Conservation (phyloP, 768 basidiomycete species). For the Mrakia blollopis region DNA sequence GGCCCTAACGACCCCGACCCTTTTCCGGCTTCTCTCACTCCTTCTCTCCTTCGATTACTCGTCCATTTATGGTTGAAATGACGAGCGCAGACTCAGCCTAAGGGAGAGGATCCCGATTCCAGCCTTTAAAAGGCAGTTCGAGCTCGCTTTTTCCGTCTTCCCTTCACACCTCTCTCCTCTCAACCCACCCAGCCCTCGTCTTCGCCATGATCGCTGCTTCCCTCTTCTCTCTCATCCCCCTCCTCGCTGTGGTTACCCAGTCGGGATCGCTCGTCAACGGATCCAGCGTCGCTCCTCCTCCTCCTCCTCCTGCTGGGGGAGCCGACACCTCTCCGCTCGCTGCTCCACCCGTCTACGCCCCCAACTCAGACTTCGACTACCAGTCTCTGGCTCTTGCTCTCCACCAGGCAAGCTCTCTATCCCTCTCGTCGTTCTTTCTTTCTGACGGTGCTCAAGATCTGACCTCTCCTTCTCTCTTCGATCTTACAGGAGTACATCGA, state of each 20-base stretch:
- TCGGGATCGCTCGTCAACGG: not conserved
- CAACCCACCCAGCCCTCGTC: not conserved
- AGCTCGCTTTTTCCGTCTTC: not conserved
- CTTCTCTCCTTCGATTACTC: no score
- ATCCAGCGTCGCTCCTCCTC: not conserved
- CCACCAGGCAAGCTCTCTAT: conserved; percentile 6
- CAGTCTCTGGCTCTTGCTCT: conserved; percentile 28
- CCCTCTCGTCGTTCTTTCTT: no score
- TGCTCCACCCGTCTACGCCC: conserved; percentile 25
- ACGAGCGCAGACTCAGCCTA: no score
- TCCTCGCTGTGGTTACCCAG: not conserved
- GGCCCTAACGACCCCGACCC: no score
- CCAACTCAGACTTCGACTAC: conserved; percentile 26
- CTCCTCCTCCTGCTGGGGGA: conserved; percentile 20
- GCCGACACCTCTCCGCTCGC: conserved; percentile 1
- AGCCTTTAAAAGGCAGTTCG: no score
- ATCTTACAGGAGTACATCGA: conserved; percentile 53
- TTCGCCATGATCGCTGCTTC: conserved; percentile 4
- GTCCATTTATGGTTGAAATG: no score
- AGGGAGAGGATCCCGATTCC: no score
- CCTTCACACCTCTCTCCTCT: not conserved
- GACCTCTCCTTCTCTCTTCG: not conserved
- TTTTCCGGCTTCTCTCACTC: no score
- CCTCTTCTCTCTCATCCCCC: conserved; percentile 6
- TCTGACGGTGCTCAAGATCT: not conserved